Percentiles rank a stretch among this genome's conserved stretches.
These are phyloP conservation scores for Blastocystis sp. DNA, from an alignment of 352 stramenopile species.

Conservation along the genomic window DNA sequence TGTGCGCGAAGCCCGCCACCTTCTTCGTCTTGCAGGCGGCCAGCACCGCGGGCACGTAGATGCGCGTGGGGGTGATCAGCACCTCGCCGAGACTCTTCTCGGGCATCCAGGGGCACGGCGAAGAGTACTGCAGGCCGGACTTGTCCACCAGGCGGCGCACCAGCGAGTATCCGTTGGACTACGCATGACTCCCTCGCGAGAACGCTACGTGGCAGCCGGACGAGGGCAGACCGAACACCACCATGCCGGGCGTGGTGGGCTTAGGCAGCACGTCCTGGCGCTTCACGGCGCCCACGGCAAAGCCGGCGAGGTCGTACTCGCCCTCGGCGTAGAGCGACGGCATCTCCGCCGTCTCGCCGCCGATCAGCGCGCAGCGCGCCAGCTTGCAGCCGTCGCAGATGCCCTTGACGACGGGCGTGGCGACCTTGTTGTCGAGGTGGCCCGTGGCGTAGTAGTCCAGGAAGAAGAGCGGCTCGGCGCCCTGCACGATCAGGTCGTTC, in stretches of 20 bases:
- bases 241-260: slow-evolving; percentile 81
- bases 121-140: slow-evolving; percentile 78
- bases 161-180: slow-evolving; percentile 98
- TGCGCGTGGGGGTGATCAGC: slow-evolving; percentile 91
- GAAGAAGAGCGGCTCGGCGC: slow-evolving; percentile 97
- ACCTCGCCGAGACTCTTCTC: slow-evolving; percentile 85
- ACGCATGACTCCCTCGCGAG: slow-evolving; percentile 74
- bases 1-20: slow-evolving; percentile 88
- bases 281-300: slow-evolving; percentile 90
- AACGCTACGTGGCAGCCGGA: slow-evolving; percentile 76
- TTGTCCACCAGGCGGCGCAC: slow-evolving; percentile 92
- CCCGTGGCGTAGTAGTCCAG: slow-evolving; percentile 98
- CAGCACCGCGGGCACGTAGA: slow-evolving; percentile 90
- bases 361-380: slow-evolving; percentile 90
- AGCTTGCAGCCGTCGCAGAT: slow-evolving; percentile 94
- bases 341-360: slow-evolving; percentile 89
- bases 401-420: slow-evolving; percentile 88
- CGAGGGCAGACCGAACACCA: slow-evolving; percentile 89
- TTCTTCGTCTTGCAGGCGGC: slow-evolving; percentile 75
- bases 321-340: slow-evolving; percentile 94
- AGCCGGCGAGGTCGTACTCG: slow-evolving; percentile 97
- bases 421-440: slow-evolving; percentile 89
- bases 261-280: slow-evolving; percentile 79
- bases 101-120: slow-evolving; percentile 77
- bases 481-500: slow-evolving; percentile 97